Base-by-base conservation (phyloP, 352 stramenopile species). In the Phytophthora hibernalis region DNA sequence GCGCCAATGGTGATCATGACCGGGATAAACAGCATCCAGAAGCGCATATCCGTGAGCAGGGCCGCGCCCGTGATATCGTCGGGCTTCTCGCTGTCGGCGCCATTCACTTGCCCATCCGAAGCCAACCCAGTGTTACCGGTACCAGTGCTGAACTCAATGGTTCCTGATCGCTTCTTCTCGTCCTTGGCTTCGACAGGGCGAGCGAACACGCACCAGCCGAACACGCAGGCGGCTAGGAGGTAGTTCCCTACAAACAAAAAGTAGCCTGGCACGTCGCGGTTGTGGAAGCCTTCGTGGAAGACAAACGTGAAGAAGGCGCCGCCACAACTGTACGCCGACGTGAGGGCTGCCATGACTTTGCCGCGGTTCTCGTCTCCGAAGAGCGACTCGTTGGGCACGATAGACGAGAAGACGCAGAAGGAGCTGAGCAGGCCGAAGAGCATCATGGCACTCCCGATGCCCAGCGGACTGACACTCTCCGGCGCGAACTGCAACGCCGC, bases 1-100 rank as follows among this genome's bases (percentile, higher is more conserved):
- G 80, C 79, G 22, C 87, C 87, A 65, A 96, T 82, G 26, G 86
- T 59, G 55, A 96, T 85, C 53, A 96, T 80, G 40, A 96, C 84
- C 4, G 82, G 72, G 6, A 80, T 65, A 49, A 96, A 94, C 12
- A 96, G 78, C 60, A 94, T 72, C 81, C 80, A 92, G 61, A 96
- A 96, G 35, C 82, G 81, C 21, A 63, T 13, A 38, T 93, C 81
- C 1, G 52, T 70, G 22, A 96, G 59, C 42, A 94, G 61, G 8
- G 54, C 63, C 21, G 80, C 50, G 9, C 86, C 80, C 6, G 85
- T 94, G 43, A 92, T 79, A 40, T 96, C 83, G 35, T 75, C 38
- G 42, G 56, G 59, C 40, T 55, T 75, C 15, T 70, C 62, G 28
- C 10, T 66, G 38, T 57, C 52, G 18, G 52, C 54, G n/a, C 63